Percentiles rank a stretch among this genome's conserved stretches.
These are phyloP conservation scores for Pseudogymnoascus sp. DNA, from an alignment of 2,329 filamentous ascomycete species.

Conservation along the genomic window DNA sequence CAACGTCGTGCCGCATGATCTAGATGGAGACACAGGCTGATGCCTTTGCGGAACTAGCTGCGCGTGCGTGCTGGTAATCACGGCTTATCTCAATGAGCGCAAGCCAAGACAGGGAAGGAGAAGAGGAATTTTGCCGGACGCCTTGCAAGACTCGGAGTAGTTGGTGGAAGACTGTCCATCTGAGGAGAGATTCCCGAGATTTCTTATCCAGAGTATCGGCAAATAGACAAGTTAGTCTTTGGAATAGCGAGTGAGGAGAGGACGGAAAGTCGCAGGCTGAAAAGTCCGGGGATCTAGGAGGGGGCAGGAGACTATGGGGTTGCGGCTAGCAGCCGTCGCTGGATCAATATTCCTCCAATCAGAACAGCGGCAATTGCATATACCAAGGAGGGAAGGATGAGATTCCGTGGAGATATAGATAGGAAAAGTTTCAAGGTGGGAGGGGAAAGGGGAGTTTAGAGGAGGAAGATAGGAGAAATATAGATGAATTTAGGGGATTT, in stretches of 20 bases:
- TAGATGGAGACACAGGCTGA: not conserved
- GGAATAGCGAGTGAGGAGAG: not conserved
- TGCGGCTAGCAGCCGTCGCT: not conserved
- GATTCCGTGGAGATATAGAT: constrained; percentile 3
- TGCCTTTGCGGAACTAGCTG: not conserved
- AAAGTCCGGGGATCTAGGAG: constrained; percentile 4
- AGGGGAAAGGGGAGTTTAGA: not conserved
- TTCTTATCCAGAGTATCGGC: not conserved
- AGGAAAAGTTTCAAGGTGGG: not conserved
- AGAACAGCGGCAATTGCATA: not conserved
- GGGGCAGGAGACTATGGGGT: not conserved
- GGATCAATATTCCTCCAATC: not conserved
- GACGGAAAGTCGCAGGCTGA: not conserved
- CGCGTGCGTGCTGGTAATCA: not conserved
- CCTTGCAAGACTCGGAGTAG: constrained; percentile 1
- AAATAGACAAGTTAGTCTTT: not conserved
- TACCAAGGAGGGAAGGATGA: not conserved
- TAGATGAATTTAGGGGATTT: not conserved
- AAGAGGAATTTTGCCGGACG: constrained; percentile 3
- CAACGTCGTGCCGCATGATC: constrained; percentile 2
- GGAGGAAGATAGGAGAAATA: not conserved
- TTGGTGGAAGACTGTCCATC: constrained; percentile 7
- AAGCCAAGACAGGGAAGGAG: not conserved
- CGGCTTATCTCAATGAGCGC: not conserved
- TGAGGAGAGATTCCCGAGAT: not conserved